Conservation (phyloP, 2,329 filamentous ascomycete species). For the Fusarium newnesense region DNA sequence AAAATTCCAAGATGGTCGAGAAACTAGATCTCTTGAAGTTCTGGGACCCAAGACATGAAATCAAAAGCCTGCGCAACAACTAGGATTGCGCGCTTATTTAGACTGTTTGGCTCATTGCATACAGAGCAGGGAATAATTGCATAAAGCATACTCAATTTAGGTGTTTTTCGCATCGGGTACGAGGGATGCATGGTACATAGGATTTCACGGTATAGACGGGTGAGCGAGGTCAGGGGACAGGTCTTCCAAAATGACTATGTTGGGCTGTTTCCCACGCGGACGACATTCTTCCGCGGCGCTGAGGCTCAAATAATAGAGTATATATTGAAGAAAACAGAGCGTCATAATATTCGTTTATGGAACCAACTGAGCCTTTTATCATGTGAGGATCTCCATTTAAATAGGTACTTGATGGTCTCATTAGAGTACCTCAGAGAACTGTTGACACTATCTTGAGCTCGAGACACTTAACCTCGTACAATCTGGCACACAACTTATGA, state of each 20-base stretch:
- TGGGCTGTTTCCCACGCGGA: neutral
- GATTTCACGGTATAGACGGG: conserved; percentile 9
- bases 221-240: neutral
- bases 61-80: neutral
- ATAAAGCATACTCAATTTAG: conserved; percentile 4
- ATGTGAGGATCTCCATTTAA: neutral
- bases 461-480: neutral
- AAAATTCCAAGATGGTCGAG: neutral
- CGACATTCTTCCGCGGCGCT: neutral
- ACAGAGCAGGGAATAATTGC: conserved; percentile 9
- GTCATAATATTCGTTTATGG: neutral
- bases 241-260: neutral
- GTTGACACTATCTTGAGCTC: neutral
- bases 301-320: conserved; percentile 3
- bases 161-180: neutral
- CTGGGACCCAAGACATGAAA: neutral
- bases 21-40: neutral
- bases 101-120: conserved; percentile 14
- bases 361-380: neutral
- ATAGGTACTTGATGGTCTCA: neutral
- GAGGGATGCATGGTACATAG: neutral
- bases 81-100: neutral
- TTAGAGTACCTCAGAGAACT: neutral
- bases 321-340: neutral
- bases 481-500: neutral